Conservation (phyloP, 345 rosid species). For the Populus tremula region DNA sequence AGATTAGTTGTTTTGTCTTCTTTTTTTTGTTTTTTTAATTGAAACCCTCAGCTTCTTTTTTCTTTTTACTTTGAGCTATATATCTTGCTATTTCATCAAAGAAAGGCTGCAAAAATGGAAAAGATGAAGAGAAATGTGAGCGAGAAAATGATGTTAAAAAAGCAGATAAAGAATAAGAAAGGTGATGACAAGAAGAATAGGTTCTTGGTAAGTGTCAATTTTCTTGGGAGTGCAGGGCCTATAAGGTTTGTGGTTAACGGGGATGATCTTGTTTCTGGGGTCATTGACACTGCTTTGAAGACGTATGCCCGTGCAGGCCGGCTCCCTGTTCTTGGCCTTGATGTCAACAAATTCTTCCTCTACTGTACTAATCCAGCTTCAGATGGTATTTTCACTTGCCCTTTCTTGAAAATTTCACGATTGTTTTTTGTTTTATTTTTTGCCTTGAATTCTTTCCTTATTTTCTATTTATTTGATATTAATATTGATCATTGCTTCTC, state of each 20-base stretch:
- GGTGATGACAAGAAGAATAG: neutral
- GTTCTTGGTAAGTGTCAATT: constrained; percentile 14
- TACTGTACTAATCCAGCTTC: constrained; percentile 10
- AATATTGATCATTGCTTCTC: neutral
- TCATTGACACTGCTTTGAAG: constrained; percentile 16
- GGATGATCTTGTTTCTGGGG: constrained; percentile 12
- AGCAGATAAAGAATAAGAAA: constrained; percentile 2
- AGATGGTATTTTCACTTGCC: neutral
- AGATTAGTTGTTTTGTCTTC: neutral
- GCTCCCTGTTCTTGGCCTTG: constrained; percentile 22
- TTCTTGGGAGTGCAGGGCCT: constrained; percentile 24
- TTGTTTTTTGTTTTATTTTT: neutral
- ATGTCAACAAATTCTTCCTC: constrained; percentile 18
- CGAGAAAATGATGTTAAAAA: neutral
- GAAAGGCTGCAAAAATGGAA: neutral
- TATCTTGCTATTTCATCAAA: neutral
- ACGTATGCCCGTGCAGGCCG: constrained; percentile 18
- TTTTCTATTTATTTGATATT: neutral
- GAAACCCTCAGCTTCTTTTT: neutral
- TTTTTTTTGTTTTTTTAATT: neutral
- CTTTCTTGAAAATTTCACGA: neutral
- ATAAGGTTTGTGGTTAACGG: constrained; percentile 17
- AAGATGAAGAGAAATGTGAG: constrained; percentile 9
- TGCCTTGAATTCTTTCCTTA: neutral
- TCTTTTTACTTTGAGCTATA: neutral